phyloP scores from a whole-genome alignment of 192 early-diverging fungal genomes.

The Rhizoclosmatium sp. region DNA sequence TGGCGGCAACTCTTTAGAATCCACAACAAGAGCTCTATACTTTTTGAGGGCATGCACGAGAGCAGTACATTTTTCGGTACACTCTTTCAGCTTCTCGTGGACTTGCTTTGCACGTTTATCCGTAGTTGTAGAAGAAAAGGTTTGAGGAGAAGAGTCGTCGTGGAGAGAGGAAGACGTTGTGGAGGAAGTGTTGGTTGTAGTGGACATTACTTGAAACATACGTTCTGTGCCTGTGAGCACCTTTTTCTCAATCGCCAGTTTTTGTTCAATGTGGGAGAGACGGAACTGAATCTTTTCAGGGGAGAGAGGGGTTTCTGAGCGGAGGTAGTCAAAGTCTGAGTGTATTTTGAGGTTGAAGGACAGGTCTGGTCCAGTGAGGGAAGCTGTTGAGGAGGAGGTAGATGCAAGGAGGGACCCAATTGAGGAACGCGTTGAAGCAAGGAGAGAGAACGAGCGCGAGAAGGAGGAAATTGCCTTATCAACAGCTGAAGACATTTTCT shows the following conservation, averaged over 20 bases:
- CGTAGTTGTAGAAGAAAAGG: conserved; percentile 36
- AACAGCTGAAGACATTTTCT: conserved; percentile 22
- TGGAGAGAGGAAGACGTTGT: not conserved
- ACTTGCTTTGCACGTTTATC: conserved; percentile 47
- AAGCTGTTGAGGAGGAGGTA: not conserved
- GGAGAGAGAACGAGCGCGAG: conserved; percentile 7
- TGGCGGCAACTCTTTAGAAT: conserved; percentile 58
- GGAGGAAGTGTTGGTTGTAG: not conserved
- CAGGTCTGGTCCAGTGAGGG: not conserved
- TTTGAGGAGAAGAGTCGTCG: not conserved
- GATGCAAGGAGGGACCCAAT: not conserved
- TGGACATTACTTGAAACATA: conserved; percentile 52
- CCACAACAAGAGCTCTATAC: conserved; percentile 88
- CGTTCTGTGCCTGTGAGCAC: conserved; percentile 82
- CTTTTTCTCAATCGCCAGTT: conserved; percentile 94
- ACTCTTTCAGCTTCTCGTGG: conserved; percentile 56
- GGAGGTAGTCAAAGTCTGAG: conserved; percentile 49
- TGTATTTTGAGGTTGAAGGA: not conserved
- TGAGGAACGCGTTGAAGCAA: conserved; percentile 17
- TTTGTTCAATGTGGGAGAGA: conserved; percentile 85
- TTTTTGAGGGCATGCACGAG: conserved; percentile 68
- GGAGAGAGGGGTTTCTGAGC: conserved; percentile 55
- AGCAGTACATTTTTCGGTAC: conserved; percentile 53
- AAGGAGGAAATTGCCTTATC: conserved; percentile 32
- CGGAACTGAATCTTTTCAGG: conserved; percentile 67